Conservation (phyloP, 1,284 basidiomycete genomes). For the Exsudoporus floridanus region DNA sequence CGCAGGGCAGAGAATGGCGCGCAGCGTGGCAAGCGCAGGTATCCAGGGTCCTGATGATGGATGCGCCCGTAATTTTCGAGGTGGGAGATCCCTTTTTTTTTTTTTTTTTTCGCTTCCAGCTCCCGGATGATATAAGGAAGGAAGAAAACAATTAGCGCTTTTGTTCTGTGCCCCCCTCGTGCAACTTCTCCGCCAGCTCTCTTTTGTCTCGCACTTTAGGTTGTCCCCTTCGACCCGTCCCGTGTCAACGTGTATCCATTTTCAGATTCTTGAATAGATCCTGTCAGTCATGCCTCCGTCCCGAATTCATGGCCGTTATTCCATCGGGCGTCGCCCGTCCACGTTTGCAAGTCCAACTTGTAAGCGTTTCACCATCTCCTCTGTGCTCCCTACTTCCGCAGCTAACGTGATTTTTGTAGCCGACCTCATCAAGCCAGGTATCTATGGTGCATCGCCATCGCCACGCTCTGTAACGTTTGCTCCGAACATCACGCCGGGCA, state of each 20-base stretch:
- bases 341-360: conserved; percentile 14
- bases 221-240: conserved; percentile 5
- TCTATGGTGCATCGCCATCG: conserved; percentile 48
- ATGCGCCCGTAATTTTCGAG: background rate
- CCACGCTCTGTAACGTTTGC: conserved; percentile 64
- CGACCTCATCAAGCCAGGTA: conserved; percentile 55
- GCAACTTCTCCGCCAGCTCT: conserved; percentile 3
- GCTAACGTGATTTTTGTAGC: conserved; percentile 11
- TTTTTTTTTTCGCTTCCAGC: background rate
- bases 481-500: conserved; percentile 67
- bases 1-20: background rate
- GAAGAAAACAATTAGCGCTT: conserved; percentile 35
- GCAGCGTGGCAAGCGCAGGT: background rate
- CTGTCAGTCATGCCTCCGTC: conserved; percentile 17
- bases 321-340: conserved; percentile 25
- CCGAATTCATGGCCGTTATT: conserved; percentile 22
- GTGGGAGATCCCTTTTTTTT: background rate
- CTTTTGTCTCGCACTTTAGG: conserved; percentile 23
- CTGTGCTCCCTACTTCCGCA: rapidly evolving
- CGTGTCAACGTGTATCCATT: background rate
- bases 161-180: conserved; percentile 11
- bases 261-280: background rate
- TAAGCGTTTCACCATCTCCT: background rate
- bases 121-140: conserved; percentile 29
- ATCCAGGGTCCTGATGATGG: conserved; percentile 5